Evolutionary conservation across 2,329 filamentous ascomycete genomes (phyloP).

Genomic region (Pseudocercospora eumusae): DNA sequence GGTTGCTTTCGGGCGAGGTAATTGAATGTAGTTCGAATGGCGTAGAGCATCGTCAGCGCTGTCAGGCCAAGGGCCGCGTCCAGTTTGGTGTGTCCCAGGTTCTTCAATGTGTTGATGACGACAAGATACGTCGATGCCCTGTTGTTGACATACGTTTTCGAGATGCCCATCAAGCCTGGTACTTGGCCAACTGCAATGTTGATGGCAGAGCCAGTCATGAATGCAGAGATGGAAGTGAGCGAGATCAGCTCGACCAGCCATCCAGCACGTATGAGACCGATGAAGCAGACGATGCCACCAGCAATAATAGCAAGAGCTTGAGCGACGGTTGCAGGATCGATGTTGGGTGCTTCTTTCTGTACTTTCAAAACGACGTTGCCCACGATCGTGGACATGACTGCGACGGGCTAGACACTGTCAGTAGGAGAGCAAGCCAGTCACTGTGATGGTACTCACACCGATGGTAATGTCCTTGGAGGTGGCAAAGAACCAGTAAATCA

Average conservation of each 20-base stretch:
- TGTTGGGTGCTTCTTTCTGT: constrained; percentile 56
- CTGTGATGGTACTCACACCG: constrained; percentile 60
- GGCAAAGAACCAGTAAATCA: constrained; percentile 96
- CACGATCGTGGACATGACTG: constrained; percentile 89
- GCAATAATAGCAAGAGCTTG: constrained; percentile 75
- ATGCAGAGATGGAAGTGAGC: constrained; percentile 84
- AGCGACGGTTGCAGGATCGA: constrained; percentile 68
- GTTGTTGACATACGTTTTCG: constrained; percentile 62
- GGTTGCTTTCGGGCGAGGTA: constrained; percentile 69
- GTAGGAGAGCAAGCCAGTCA: not conserved
- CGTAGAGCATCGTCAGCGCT: constrained; percentile 74
- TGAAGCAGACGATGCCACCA: constrained; percentile 72
- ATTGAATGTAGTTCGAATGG: constrained; percentile 68
- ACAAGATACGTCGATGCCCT: constrained; percentile 78
- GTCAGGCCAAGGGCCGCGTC: constrained; percentile 89
- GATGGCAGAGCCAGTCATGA: constrained; percentile 95
- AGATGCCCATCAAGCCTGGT: constrained; percentile 76
- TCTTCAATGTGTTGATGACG: constrained; percentile 77
- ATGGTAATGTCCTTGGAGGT: constrained; percentile 99
- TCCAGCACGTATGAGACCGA: constrained; percentile 78
- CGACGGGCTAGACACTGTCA: constrained; percentile 68
- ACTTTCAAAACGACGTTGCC: constrained; percentile 76
- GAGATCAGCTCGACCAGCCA: constrained; percentile 95
- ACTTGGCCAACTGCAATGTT: constrained; percentile 85
- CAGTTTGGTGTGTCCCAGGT: constrained; percentile 65